Base-by-base conservation (phyloP, 768 basidiomycete genomes). In the Serendipita sp. region DNA sequence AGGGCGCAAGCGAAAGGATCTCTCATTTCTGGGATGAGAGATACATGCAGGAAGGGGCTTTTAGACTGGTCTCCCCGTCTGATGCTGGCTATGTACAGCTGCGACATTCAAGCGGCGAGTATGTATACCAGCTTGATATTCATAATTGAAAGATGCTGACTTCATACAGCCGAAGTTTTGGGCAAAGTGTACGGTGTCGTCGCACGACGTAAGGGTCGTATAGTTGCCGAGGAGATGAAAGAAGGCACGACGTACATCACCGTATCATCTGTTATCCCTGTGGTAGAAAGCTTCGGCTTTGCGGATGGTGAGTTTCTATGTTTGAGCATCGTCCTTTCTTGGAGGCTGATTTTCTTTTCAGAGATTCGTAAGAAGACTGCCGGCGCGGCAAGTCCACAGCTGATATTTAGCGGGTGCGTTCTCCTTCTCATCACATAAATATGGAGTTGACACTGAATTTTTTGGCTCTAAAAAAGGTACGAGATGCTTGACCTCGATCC, bases 91-190 rank as follows among this genome's bases (percentile, higher is more conserved):
- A 98, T 98, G 92, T 99, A 99, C 72, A 86, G 88, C 13, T 99
- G 95, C 72, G 94, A 98, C 69, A 98, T 99, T 61, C 96, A 97
- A 74, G 90, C 94, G 1, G 93, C 95, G 16, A 90, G 94, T 97
- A 71, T 70, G 90, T 78, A n/a, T n/a, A n/a, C n/a, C n/a, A n/a
- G n/a, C n/a, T n/a, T n/a, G n/a, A n/a, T n/a, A n/a, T n/a, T n/a
- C n/a, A n/a, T n/a, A n/a, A n/a, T 13, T n/a, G 45, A 43, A 60
- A 50, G 51, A 51, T 63, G 64, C 3, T 13, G 50, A 61, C 22
- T 50, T 58, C 60, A 26, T 28, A 30, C 68, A 94, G 94, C 91
- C 70, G 96, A 99, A 65, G 96, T 98, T 0, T 79, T 99, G 60
- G 96, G 96, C 2, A 98, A 95, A 71, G 93, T 98, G 1, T 98